These are phyloP conservation scores for Ophiostoma quercus DNA, from an alignment of 2,329 filamentous ascomycete genomes.

Conservation along the genomic window DNA sequence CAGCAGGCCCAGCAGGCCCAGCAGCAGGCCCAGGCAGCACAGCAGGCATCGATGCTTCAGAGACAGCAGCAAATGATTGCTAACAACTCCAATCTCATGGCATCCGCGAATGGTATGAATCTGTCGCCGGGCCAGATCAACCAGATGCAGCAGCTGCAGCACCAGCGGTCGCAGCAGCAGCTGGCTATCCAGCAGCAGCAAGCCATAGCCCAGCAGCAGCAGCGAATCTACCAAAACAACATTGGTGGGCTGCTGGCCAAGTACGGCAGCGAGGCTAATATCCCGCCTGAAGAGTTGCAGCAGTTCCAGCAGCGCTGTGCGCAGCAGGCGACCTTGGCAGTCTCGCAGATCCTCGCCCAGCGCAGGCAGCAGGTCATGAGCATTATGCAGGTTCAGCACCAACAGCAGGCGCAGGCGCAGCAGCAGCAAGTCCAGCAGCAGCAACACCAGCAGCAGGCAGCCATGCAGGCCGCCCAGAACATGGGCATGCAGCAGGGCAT, in stretches of 20 bases:
- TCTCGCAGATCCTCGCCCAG: conserved; percentile 29
- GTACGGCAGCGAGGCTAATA: conserved; percentile 41
- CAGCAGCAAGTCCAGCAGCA: conserved; percentile 38
- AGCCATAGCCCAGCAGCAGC: conserved; percentile 14
- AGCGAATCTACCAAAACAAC: conserved; percentile 38
- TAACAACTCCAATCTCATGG: conserved; percentile 29
- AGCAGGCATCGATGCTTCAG: conserved; percentile 34
- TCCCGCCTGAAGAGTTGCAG: conserved; percentile 44
- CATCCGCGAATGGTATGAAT: conserved; percentile 31
- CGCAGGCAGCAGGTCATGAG: conserved; percentile 25
- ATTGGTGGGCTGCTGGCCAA: conserved; percentile 35
- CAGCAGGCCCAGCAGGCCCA: conserved; percentile 28
- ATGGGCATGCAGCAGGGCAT: conserved; percentile 19
- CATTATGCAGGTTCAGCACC: conserved; percentile 9
- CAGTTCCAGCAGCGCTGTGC: conserved; percentile 43
- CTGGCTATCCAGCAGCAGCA: conserved; percentile 26
- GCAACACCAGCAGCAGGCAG: conserved; percentile 24
- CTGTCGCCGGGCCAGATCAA: conserved; percentile 30
- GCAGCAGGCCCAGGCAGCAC: conserved; percentile 32
- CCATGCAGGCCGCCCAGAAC: conserved; percentile 18
- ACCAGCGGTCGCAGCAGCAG: conserved; percentile 30
- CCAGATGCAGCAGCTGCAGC: conserved; percentile 30
- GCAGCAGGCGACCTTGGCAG: conserved; percentile 20
- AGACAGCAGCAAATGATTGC: conserved; percentile 38
- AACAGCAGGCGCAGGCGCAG: conserved; percentile 31